Conservation (phyloP, 352 stramenopile genomes). For the Aphanomyces astaci region DNA sequence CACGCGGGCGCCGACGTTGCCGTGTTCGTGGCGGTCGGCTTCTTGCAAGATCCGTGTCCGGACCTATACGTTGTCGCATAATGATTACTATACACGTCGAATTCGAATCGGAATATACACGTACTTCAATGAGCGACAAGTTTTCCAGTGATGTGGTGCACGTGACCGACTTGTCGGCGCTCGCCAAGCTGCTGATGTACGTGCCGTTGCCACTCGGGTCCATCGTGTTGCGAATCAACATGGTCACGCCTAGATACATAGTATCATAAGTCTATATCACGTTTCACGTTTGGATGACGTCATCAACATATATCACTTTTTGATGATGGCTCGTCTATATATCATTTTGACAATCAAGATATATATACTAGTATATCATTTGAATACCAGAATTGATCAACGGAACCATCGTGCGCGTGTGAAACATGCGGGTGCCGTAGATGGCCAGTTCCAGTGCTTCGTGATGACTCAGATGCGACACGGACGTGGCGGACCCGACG, state of each 20-base stretch:
- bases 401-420: constrained; percentile 76
- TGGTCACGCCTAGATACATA: constrained; percentile 40
- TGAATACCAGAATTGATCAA: constrained; percentile 49
- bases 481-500: constrained; percentile 55
- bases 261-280: neutral
- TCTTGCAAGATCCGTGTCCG: constrained; percentile 74
- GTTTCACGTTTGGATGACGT: no score
- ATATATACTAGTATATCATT: no score
- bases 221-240: constrained; percentile 82
- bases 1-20: constrained; percentile 66
- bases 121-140: constrained; percentile 58
- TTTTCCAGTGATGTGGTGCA: constrained; percentile 80
- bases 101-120: no score
- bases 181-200: constrained; percentile 62
- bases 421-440: constrained; percentile 80
- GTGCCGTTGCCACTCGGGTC: constrained; percentile 67
- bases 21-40: constrained; percentile 33
- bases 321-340: no score
- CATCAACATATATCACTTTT: no score
- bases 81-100: no score
- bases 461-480: constrained; percentile 73
- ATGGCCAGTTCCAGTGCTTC: constrained; percentile 73
- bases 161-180: constrained; percentile 51
- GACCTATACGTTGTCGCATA: constrained; percentile 28
- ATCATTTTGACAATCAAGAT: no score